These are phyloP conservation scores for Thalassiosira exigua DNA, from an alignment of 352 stramenopile species.

Conservation along the genomic window DNA sequence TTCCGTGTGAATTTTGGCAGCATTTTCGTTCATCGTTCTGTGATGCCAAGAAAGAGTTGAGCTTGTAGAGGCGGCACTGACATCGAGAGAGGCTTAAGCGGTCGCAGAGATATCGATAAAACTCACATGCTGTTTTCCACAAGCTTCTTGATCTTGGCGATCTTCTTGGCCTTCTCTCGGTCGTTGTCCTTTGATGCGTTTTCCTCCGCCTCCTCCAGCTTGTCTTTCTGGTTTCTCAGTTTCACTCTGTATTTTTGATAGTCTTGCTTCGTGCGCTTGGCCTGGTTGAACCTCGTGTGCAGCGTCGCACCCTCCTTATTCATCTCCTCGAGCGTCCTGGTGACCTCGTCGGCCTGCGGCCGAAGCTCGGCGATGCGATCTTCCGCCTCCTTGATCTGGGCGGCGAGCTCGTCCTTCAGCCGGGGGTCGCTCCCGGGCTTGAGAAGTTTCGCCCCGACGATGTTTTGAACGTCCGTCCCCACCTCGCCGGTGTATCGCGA, in stretches of 20 bases:
- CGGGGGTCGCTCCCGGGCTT: conserved; percentile 50
- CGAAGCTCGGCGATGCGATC: conserved; percentile 25
- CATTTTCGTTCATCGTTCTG: conserved; percentile 37
- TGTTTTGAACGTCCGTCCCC: conserved; percentile 43
- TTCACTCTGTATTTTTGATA: conserved; percentile 58
- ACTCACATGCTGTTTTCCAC: conserved; percentile 48
- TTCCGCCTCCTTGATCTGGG: conserved; percentile 41
- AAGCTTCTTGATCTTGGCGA: conserved; percentile 62
- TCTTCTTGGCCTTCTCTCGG: conserved; percentile 63
- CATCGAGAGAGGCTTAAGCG: conserved; percentile 16
- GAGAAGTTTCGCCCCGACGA: conserved; percentile 54
- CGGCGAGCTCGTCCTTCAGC: conserved; percentile 33
- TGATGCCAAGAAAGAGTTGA: conserved; percentile 15
- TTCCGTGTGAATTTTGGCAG: conserved; percentile 40
- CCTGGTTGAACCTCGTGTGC: conserved; percentile 35
- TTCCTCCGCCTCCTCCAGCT: conserved; percentile 67
- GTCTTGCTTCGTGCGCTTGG: conserved; percentile 45
- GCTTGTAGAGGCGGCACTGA: not conserved
- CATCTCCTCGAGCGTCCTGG: conserved; percentile 27
- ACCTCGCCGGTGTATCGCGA: conserved; percentile 56
- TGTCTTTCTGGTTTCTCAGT: conserved; percentile 58
- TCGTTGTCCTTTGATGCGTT: conserved; percentile 63
- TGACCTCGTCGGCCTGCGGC: conserved; percentile 31
- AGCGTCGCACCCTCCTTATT: conserved; percentile 42
- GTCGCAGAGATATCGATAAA: too few relatives aligned